Percentiles rank a stretch among this genome's conserved stretches.
Evolutionary conservation across 768 basidiomycete genomes (phyloP).

Genomic region (Mycena maculata): DNA sequence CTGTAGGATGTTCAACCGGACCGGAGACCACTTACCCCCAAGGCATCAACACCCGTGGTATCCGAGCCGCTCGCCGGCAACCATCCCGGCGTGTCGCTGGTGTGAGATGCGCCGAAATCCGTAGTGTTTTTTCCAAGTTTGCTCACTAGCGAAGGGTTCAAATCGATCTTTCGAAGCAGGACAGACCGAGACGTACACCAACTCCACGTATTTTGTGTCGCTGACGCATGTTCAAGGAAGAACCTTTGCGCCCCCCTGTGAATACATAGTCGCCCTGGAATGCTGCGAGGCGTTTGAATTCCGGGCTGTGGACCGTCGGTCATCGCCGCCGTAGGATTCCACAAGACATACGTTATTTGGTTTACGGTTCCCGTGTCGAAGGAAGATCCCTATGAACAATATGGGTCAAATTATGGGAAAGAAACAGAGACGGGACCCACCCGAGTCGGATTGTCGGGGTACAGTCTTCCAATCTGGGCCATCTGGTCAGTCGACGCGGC

Average conservation of each 20-base stretch:
- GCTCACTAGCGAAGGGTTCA: constrained; percentile 41
- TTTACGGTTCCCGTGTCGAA: constrained; percentile 26
- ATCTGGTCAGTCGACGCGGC: neutral
- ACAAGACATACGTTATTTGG: constrained; percentile 12
- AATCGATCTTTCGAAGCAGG: neutral
- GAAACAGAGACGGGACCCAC: no score
- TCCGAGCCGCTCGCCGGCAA: constrained; percentile 3
- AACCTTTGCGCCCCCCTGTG: constrained; percentile 48
- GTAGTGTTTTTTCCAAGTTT: constrained; percentile 44
- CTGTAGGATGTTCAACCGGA: neutral
- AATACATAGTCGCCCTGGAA: constrained; percentile 51
- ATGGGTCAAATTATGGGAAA: no score
- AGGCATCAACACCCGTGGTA: neutral
- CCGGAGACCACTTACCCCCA: neutral
- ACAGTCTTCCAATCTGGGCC: neutral
- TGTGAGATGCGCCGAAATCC: constrained; percentile 41
- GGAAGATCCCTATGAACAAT: constrained; percentile 19
- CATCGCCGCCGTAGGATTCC: neutral
- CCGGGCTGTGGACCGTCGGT: constrained; percentile 38
- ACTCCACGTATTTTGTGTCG: constrained; percentile 46
- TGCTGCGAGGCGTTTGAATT: constrained; percentile 55
- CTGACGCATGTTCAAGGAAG: constrained; percentile 45
- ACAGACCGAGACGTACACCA: constrained; percentile 46
- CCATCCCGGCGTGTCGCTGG: constrained; percentile 29
- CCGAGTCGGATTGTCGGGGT: constrained; percentile 8